A percentile compares a stretch with the other conserved stretches of the same genome.
Conservation (phyloP, 2,329 filamentous ascomycete genomes). For the Ophiostoma piceae region DNA sequence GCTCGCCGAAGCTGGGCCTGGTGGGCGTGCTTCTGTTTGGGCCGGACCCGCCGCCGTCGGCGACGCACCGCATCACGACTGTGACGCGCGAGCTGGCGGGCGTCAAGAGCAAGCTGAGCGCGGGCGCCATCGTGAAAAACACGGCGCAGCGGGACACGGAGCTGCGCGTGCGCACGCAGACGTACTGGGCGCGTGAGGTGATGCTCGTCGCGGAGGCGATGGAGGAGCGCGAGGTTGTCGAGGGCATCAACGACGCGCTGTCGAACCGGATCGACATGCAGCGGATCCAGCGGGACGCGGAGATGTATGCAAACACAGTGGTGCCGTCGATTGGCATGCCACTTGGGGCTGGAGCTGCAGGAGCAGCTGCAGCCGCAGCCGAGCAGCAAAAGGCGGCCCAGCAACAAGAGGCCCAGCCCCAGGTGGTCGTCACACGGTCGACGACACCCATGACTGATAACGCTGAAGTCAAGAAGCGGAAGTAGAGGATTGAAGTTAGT, state of each 20-base stretch:
- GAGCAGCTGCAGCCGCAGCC: neutral
- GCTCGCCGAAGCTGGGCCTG: slow-evolving; percentile 19
- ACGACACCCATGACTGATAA: neutral
- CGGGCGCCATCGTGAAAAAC: slow-evolving; percentile 72
- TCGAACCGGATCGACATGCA: slow-evolving; percentile 58
- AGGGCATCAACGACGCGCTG: slow-evolving; percentile 64
- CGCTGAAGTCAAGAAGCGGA: neutral
- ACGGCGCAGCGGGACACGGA: slow-evolving; percentile 68
- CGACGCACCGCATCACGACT: slow-evolving; percentile 62
- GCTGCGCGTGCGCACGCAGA: slow-evolving; percentile 59
- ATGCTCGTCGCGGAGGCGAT: slow-evolving; percentile 67
- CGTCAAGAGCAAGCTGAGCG: slow-evolving; percentile 62
- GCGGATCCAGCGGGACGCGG: slow-evolving; percentile 58
- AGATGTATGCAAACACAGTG: slow-evolving; percentile 51
- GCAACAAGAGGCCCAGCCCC: neutral
- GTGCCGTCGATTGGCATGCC: slow-evolving; percentile 28
- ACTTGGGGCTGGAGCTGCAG: neutral
- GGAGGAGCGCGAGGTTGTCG: slow-evolving; percentile 70
- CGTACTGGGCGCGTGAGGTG: slow-evolving; percentile 78
- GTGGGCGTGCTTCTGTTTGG: slow-evolving; percentile 24
- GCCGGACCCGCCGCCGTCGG: slow-evolving; percentile 57
- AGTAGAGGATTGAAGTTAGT: neutral
- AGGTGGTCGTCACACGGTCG: neutral
- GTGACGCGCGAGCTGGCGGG: slow-evolving; percentile 52
- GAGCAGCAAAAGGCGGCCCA: neutral